Conservation (phyloP, 208 protist species). For the Trypanosoma scelopori region DNA sequence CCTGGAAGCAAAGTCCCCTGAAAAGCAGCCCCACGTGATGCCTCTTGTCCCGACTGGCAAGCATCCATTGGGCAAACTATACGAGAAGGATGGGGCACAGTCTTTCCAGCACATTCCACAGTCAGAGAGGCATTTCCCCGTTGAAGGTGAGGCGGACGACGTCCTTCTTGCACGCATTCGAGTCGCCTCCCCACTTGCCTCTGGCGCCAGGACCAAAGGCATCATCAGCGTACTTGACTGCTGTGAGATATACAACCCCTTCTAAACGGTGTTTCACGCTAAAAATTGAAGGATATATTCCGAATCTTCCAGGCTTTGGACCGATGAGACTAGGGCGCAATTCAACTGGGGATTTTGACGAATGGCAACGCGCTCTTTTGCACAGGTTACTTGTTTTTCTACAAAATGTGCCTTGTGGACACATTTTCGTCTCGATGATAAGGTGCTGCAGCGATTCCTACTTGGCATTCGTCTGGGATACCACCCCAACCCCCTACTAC, state of each 20-base stretch:
- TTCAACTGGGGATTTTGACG: slow-evolving; percentile 86
- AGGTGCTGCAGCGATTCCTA: slow-evolving; percentile 81
- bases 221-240: slow-evolving; percentile 60
- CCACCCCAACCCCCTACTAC: slow-evolving; percentile 92
- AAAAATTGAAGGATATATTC: slow-evolving; percentile 68
- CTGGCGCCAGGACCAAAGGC: slow-evolving; percentile 36
- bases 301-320: slow-evolving; percentile 86
- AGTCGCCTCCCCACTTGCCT: slow-evolving; percentile 57
- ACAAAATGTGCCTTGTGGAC: slow-evolving; percentile 87
- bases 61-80: slow-evolving; percentile 80
- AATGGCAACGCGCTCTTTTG: slow-evolving; percentile 89
- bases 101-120: slow-evolving; percentile 75
- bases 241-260: slow-evolving; percentile 50
- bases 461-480: slow-evolving; percentile 83
- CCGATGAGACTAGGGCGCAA: slow-evolving; percentile 87
- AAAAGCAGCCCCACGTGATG: slow-evolving; percentile 52
- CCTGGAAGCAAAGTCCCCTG: slow-evolving; percentile 59
- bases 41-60: slow-evolving; percentile 35
- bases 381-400: slow-evolving; percentile 80
- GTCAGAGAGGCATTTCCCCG: slow-evolving; percentile 63
- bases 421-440: slow-evolving; percentile 84
- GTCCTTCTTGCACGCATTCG: slow-evolving; percentile 67
- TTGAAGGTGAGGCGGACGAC: slow-evolving; percentile 65
- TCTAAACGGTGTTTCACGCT: slow-evolving; percentile 47
- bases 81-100: slow-evolving; percentile 86